Conservation (phyloP, 1,284 basidiomycete genomes). For the Veloboletus limbatus region DNA sequence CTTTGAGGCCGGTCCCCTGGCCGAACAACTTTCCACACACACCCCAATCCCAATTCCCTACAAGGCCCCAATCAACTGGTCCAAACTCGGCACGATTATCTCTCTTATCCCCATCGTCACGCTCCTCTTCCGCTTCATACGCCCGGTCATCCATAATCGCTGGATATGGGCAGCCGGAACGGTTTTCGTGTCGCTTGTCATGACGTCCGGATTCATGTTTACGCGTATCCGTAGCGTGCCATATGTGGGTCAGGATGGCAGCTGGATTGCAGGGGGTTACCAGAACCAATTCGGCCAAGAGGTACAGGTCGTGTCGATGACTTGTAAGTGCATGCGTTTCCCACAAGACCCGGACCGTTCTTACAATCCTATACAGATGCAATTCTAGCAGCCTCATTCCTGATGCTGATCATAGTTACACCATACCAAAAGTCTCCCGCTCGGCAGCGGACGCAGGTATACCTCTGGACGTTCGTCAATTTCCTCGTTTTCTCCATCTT, state of each 20-base stretch:
- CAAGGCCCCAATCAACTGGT: conserved; percentile 68
- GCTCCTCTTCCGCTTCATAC: conserved; percentile 57
- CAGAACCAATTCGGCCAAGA: conserved; percentile 93
- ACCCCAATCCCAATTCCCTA: conserved; percentile 76
- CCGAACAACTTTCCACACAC: conserved; percentile 68
- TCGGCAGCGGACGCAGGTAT: conserved; percentile 83
- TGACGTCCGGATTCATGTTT: conserved; percentile 96
- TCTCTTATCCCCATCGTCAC: conserved; percentile 44
- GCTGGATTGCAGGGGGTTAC: conserved; percentile 87
- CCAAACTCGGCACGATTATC: conserved; percentile 46
- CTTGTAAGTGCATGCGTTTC: conserved; percentile 60
- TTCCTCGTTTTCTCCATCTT: conserved; percentile 87
- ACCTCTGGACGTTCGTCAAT: conserved; percentile 84
- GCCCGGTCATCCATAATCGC: conserved; percentile 69
- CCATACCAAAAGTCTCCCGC: conserved; percentile 75
- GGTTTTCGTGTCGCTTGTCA: conserved; percentile 69
- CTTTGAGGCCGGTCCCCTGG: conserved; percentile 75
- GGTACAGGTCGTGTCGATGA: conserved; percentile 80
- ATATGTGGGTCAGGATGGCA: conserved; percentile 61
- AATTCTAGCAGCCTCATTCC: conserved; percentile 73
- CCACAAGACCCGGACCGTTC: conserved; percentile 5
- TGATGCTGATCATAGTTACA: conserved; percentile 81
- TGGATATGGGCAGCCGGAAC: conserved; percentile 78
- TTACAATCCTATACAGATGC: conserved; percentile 61
- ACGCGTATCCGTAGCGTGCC: conserved; percentile 87